Evolutionary conservation across 148 eudicot species (phyloP).

Genomic region (Silene latifolia): DNA sequence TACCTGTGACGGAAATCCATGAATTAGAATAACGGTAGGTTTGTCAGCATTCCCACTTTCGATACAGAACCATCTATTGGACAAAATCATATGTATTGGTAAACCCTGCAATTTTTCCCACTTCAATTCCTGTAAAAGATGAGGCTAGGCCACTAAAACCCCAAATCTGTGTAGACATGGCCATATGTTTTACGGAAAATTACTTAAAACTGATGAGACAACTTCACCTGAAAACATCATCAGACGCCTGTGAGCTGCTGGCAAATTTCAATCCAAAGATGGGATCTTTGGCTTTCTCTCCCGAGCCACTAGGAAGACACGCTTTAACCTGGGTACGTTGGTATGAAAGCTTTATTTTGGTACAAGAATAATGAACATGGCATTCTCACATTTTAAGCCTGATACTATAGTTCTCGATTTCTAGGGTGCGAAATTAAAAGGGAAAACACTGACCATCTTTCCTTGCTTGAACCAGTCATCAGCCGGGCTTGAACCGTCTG

Average conservation of each 20-base stretch:
- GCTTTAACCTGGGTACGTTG: slow-evolving; percentile 64
- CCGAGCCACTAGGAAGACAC: slow-evolving; percentile 58
- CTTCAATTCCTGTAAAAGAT: slow-evolving; percentile 59
- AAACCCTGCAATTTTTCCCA: slow-evolving; percentile 73
- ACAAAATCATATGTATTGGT: slow-evolving; percentile 51
- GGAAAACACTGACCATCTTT: slow-evolving; percentile 49
- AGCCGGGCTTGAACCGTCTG: slow-evolving; percentile 77
- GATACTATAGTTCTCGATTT: neutral
- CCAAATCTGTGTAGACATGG: slow-evolving; percentile 14
- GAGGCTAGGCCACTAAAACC: slow-evolving; percentile 23
- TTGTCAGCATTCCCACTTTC: slow-evolving; percentile 78
- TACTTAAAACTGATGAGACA: slow-evolving; percentile 8
- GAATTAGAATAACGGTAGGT: slow-evolving; percentile 71
- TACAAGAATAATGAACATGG: too few species aligned
- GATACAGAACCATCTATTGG: slow-evolving; percentile 95
- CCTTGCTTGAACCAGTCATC: slow-evolving; percentile 95
- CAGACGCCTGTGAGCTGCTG: slow-evolving; percentile 72
- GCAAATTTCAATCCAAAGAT: slow-evolving; percentile 88
- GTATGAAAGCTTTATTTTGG: neutral
- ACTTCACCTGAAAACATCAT: slow-evolving; percentile 80
- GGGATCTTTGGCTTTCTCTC: slow-evolving; percentile 93
- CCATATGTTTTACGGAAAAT: slow-evolving; percentile 2
- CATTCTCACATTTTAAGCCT: too few species aligned
- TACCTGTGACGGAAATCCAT: slow-evolving; percentile 98
- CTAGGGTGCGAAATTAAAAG: neutral